These are phyloP conservation scores for Geranium incanum DNA, from an alignment of 441 rosid genomes.

Conservation along the genomic window DNA sequence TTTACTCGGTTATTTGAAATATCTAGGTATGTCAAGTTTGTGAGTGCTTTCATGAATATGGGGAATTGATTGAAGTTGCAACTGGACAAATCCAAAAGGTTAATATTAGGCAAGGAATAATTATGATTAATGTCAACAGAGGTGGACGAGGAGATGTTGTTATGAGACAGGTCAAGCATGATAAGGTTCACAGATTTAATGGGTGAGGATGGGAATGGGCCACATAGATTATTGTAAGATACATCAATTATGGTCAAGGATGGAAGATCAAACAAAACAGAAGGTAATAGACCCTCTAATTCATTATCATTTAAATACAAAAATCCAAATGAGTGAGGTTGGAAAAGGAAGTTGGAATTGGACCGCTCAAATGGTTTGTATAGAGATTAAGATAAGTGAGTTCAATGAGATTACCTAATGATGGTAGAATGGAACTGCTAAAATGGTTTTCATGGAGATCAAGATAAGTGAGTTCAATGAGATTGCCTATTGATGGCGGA, in stretches of 20 bases:
- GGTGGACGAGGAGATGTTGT: constrained; percentile 10
- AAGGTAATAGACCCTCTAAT: no score
- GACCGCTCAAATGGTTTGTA: neutral
- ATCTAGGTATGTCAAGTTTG: constrained; percentile 14
- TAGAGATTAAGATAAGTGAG: neutral
- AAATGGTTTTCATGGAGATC: neutral
- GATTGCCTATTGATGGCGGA: neutral
- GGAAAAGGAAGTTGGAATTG: neutral
- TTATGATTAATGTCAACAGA: neutral
- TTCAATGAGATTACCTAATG: neutral
- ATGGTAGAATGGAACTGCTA: neutral
- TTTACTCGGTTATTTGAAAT: constrained; percentile 13
- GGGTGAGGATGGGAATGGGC: neutral
- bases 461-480: neutral
- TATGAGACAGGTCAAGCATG: constrained; percentile 15
- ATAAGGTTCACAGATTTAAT: neutral
- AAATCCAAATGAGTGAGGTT: no score
- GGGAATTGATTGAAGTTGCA: constrained; percentile 28
- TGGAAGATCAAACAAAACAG: no score
- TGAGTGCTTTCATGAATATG: constrained; percentile 14
- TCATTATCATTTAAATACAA: no score
- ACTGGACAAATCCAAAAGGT: constrained; percentile 17
- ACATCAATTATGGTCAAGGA: no score
- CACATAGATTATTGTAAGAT: no score
- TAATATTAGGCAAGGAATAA: constrained; percentile 2